Evolutionary conservation across 1,139 yeast genomes (phyloP).

Genomic region (Scheffersomyces insectosa): DNA sequence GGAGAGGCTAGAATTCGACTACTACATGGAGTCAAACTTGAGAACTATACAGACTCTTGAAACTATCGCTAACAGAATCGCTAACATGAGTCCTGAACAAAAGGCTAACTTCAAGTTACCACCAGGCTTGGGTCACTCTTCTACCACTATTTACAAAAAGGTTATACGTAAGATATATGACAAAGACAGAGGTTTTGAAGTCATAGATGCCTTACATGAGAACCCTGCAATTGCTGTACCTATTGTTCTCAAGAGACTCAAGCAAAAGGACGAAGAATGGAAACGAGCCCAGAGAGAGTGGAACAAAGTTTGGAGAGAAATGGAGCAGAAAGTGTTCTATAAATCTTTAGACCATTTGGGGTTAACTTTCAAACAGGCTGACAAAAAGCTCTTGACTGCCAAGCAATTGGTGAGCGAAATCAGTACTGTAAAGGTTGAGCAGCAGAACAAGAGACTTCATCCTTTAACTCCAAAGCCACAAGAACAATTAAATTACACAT

Average conservation of each 20-base stretch:
- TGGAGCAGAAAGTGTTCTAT: conserved; percentile 92
- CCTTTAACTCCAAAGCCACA: conserved; percentile 87
- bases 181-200: conserved; percentile 93
- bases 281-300: conserved; percentile 97
- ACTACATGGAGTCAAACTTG: conserved; percentile 89
- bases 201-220: conserved; percentile 92
- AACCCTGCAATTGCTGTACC: conserved; percentile 96
- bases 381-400: conserved; percentile 85
- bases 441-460: conserved; percentile 70
- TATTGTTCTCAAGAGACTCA: conserved; percentile 82
- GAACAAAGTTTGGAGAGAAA: conserved; percentile 99
- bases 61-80: conserved; percentile 91
- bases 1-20: conserved; percentile 96
- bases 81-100: conserved; percentile 90
- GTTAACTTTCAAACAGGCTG: conserved; percentile 92
- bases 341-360: conserved; percentile 96
- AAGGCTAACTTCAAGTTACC: conserved; percentile 84
- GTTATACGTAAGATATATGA: conserved; percentile 91
- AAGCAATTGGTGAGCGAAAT: conserved; percentile 90
- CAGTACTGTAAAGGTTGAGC: conserved; percentile 89
- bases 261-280: conserved; percentile 99
- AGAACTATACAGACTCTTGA: conserved; percentile 95
- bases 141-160: conserved; percentile 87
- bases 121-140: conserved; percentile 89
- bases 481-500: conserved; percentile 71